A percentile compares a stretch with the other conserved stretches of the same genome.
Evolutionary conservation across 805 yeast genomes (phyloP).

Genomic region (Cyberlindnera saturnus): DNA sequence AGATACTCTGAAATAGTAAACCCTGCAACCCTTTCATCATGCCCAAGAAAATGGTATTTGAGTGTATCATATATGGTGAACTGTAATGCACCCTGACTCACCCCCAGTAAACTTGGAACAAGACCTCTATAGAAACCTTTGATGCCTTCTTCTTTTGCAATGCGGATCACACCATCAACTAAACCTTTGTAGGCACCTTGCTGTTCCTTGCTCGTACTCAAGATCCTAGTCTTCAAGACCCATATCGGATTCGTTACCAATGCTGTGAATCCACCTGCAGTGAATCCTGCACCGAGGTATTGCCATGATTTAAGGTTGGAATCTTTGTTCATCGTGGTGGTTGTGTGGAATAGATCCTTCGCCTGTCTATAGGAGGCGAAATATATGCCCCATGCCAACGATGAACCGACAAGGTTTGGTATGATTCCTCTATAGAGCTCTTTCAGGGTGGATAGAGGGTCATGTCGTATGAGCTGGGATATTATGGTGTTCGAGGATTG

Average conservation of each 20-base stretch:
- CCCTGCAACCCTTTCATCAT: constrained; percentile 13
- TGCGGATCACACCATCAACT: constrained; percentile 44
- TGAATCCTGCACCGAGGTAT: constrained; percentile 49
- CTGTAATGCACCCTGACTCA: constrained; percentile 85
- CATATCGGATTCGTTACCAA: constrained; percentile 86
- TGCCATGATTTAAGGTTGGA: constrained; percentile 34
- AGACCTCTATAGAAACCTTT: constrained; percentile 68
- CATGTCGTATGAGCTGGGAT: constrained; percentile 1
- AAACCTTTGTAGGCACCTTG: constrained; percentile 55
- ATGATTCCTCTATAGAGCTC: constrained; percentile 19
- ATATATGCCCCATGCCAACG: constrained; percentile 85
- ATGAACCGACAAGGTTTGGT: constrained; percentile 75
- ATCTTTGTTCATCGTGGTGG: constrained; percentile 20
- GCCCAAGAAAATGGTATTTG: constrained; percentile 36
- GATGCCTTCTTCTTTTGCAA: constrained; percentile 51
- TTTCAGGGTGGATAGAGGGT: constrained; percentile 12
- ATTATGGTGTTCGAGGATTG: constrained; percentile 6
- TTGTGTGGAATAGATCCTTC: constrained; percentile 36
- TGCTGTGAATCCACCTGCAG: constrained; percentile 74
- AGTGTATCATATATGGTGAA: constrained; percentile 79
- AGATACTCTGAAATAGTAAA: constrained; percentile 54
- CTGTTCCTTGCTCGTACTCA: constrained; percentile 27
- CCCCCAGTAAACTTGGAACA: constrained; percentile 70
- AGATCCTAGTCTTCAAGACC: constrained; percentile 87
- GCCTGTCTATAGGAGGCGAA: constrained; percentile 68